These are phyloP conservation scores for Fraxinus ornus DNA, from an alignment of 305 asterid genomes.

Conservation along the genomic window DNA sequence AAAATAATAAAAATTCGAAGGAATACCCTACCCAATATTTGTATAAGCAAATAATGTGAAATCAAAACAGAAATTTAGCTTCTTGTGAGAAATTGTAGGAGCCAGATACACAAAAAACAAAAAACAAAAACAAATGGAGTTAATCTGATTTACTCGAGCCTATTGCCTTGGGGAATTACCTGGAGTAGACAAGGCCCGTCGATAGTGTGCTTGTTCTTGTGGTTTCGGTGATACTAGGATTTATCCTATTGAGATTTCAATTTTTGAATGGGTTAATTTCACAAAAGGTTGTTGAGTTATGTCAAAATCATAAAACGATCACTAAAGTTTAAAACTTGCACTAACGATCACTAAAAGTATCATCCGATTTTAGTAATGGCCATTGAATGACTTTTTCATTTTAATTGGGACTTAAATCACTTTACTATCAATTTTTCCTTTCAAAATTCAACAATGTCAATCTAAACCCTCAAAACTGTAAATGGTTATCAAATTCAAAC, in stretches of 20 bases:
- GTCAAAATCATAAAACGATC: no score
- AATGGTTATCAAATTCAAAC: no score
- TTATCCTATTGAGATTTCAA: not conserved
- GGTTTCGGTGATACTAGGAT: not conserved
- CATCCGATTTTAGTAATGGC: no score
- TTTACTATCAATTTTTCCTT: not conserved
- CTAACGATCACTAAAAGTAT: no score
- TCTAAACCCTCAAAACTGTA: not conserved
- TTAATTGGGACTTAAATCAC: not conserved
- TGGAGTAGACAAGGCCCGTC: not conserved
- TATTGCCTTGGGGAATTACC: not conserved
- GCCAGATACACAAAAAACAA: not conserved
- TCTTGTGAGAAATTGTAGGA: not conserved
- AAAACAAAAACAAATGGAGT: not conserved
- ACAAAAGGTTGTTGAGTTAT: no score
- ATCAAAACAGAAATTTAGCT: not conserved
- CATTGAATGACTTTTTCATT: no score
- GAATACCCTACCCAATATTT: not conserved
- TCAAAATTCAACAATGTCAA: constrained; percentile 27
- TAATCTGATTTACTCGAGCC: not conserved
- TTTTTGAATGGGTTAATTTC: no score
- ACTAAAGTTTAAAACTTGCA: no score
- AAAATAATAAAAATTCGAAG: not conserved
- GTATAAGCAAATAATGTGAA: not conserved
- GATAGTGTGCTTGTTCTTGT: not conserved